Conservation (phyloP, 1,284 basidiomycete species). For the Amylostereum chailletii region DNA sequence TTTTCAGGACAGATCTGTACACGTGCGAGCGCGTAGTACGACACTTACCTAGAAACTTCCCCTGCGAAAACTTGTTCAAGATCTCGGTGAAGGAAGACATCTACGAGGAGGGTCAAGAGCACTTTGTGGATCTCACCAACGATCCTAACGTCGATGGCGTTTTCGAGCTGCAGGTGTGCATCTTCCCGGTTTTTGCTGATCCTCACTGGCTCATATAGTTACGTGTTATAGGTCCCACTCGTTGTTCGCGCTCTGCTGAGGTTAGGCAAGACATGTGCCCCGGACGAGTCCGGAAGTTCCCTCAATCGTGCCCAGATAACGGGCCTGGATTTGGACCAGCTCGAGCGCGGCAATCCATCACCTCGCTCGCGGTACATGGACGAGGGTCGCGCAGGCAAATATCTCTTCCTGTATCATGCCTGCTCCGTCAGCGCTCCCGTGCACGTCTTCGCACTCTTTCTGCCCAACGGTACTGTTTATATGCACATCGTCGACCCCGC, state of each 20-base stretch:
- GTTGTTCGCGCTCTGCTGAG: slow-evolving; percentile 77
- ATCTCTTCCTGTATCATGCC: slow-evolving; percentile 90
- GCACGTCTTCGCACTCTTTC: slow-evolving; percentile 89
- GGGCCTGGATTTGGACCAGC: slow-evolving; percentile 82
- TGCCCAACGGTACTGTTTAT: slow-evolving; percentile 63
- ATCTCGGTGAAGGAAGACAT: slow-evolving; percentile 79
- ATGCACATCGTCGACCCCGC: slow-evolving; percentile 91
- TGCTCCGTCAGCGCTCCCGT: slow-evolving; percentile 65
- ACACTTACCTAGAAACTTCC: slow-evolving; percentile 75
- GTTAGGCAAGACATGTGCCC: slow-evolving; percentile 77
- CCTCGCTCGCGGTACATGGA: slow-evolving; percentile 73
- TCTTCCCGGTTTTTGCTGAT: not conserved
- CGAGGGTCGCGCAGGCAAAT: slow-evolving; percentile 66
- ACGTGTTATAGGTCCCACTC: slow-evolving; percentile 62
- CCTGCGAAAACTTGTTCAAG: slow-evolving; percentile 77
- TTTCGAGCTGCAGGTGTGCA: slow-evolving; percentile 80
- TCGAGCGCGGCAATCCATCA: slow-evolving; percentile 56
- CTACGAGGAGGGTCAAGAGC: slow-evolving; percentile 80
- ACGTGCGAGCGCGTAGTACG: slow-evolving; percentile 67
- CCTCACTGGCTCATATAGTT: slow-evolving; percentile 5
- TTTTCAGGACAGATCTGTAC: slow-evolving; percentile 70
- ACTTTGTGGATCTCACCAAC: slow-evolving; percentile 89
- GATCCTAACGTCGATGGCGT: slow-evolving; percentile 95
- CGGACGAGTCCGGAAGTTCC: slow-evolving; percentile 62
- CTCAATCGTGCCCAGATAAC: slow-evolving; percentile 79